Evolutionary conservation across 2,329 filamentous ascomycete genomes (phyloP).

Genomic region (Fusarium tanahbumbuense): DNA sequence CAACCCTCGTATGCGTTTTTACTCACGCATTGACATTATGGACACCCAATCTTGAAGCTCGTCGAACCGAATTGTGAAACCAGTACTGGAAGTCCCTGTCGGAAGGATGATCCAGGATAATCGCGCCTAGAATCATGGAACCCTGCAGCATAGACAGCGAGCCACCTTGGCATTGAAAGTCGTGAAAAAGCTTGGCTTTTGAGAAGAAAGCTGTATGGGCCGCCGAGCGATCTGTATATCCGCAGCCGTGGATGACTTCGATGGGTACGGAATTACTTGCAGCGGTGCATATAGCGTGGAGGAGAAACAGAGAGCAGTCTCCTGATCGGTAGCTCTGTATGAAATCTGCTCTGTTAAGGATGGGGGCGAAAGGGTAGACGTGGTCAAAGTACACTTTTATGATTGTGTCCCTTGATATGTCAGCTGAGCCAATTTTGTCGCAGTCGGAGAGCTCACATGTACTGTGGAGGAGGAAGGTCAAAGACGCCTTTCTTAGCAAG

Average conservation of each 20-base stretch:
- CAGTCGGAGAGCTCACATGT: neutral
- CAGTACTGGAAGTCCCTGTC: slow-evolving; percentile 38
- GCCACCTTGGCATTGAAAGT: slow-evolving; percentile 28
- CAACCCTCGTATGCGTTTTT: too few species aligned
- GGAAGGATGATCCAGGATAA: slow-evolving; percentile 24
- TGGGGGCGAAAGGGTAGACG: slow-evolving; percentile 24
- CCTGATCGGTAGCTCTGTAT: slow-evolving; percentile 15
- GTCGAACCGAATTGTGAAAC: slow-evolving; percentile 33
- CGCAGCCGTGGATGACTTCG: slow-evolving; percentile 24
- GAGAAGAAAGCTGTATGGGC: slow-evolving; percentile 29
- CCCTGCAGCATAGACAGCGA: slow-evolving; percentile 25
- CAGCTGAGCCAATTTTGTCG: rapidly evolving
- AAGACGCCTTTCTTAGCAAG: slow-evolving; percentile 35
- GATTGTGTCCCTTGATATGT: slow-evolving; percentile 4
- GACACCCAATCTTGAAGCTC: slow-evolving; percentile 14
- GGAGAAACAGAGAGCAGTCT: slow-evolving; percentile 21
- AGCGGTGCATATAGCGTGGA: slow-evolving; percentile 8
- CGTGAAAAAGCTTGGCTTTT: slow-evolving; percentile 36
- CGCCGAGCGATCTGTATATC: slow-evolving; percentile 5
- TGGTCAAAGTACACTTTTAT: slow-evolving; percentile 31
- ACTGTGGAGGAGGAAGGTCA: slow-evolving; percentile 13
- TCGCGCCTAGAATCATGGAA: slow-evolving; percentile 13
- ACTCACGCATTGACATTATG: slow-evolving; percentile 11
- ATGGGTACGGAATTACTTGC: slow-evolving; percentile 1
- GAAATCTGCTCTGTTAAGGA: slow-evolving; percentile 21